These are phyloP conservation scores for Blastocladiella emersonii DNA, from an alignment of 371 early-diverging fungal genomes.

Conservation along the genomic window DNA sequence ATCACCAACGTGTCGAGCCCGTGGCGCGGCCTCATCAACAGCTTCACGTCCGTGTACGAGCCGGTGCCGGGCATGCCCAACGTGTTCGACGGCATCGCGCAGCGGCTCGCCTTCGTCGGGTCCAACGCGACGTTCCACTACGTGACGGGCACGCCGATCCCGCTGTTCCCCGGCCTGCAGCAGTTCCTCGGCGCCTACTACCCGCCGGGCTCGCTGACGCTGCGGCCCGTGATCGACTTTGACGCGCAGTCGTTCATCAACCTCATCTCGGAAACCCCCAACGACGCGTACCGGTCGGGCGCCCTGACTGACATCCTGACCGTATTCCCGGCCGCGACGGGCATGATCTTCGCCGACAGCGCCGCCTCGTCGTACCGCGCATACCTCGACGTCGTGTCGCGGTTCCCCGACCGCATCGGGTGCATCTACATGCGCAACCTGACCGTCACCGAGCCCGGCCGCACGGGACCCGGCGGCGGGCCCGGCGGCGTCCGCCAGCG, in stretches of 20 bases:
- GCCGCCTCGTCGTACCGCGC: background rate
- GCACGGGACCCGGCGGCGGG: background rate
- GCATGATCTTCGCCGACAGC: background rate
- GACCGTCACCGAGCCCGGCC: background rate
- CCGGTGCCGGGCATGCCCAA: background rate
- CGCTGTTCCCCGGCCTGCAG: background rate
- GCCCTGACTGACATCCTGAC: background rate
- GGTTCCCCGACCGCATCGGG: background rate
- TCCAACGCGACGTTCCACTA: background rate
- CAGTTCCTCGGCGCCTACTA: background rate
- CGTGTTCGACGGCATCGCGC: background rate
- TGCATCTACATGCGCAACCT: background rate
- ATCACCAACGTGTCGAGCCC: background rate
- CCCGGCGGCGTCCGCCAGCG: too few species aligned
- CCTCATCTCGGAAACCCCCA: background rate
- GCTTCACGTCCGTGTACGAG: background rate
- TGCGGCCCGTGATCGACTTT: background rate
- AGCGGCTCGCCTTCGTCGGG: background rate
- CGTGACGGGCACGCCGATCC: conserved; percentile 1
- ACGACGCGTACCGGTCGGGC: background rate
- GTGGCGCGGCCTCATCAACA: background rate
- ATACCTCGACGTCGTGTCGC: background rate
- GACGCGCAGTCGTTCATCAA: background rate
- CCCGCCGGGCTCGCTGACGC: background rate
- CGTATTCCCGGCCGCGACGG: background rate